A percentile compares a stretch with the other conserved stretches of the same genome.
Evolutionary conservation across 352 stramenopile species (phyloP).

Genomic region (Thraustotheca clavata): DNA sequence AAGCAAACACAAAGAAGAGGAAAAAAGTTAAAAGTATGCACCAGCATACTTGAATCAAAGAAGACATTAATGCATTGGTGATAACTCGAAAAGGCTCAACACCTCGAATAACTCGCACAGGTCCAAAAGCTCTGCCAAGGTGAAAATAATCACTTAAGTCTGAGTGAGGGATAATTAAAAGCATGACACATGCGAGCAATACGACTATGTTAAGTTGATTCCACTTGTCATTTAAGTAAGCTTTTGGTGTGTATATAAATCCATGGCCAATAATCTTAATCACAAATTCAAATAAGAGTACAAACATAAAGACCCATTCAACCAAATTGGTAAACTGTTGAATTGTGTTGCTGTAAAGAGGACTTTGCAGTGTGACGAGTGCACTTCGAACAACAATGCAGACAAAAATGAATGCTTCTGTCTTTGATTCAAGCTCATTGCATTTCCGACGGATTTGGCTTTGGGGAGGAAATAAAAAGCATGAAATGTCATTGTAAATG

Average conservation of each 20-base stretch:
- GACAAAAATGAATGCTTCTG: conserved; percentile 76
- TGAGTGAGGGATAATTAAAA: conserved; percentile 65
- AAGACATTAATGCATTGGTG: conserved; percentile 67
- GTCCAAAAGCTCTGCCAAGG: conserved; percentile 65
- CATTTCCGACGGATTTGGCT: conserved; percentile 59
- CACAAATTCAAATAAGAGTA: conserved; percentile 74
- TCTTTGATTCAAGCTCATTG: conserved; percentile 66
- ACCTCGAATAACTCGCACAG: conserved; percentile 77
- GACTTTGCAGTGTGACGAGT: conserved; percentile 63
- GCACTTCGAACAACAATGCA: conserved; percentile 70
- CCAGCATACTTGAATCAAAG: conserved; percentile 67
- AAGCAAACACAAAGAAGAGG: conserved; percentile 78
- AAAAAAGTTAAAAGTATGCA: conserved; percentile 71
- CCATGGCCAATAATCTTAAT: conserved; percentile 76
- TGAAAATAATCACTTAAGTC: conserved; percentile 67
- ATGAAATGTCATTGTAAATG: conserved; percentile 60
- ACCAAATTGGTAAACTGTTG: conserved; percentile 72
- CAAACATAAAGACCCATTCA: conserved; percentile 56
- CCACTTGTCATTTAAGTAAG: conserved; percentile 72
- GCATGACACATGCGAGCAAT: conserved; percentile 58
- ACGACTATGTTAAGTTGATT: conserved; percentile 83
- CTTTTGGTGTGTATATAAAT: conserved; percentile 67
- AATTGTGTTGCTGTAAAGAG: conserved; percentile 65
- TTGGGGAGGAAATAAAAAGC: conserved; percentile 68
- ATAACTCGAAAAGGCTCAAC: conserved; percentile 82